Percentiles rank a stretch among this genome's conserved stretches.
phyloP scores from a whole-genome alignment of 352 stramenopile genomes.

The Pythium scleroteichum region DNA sequence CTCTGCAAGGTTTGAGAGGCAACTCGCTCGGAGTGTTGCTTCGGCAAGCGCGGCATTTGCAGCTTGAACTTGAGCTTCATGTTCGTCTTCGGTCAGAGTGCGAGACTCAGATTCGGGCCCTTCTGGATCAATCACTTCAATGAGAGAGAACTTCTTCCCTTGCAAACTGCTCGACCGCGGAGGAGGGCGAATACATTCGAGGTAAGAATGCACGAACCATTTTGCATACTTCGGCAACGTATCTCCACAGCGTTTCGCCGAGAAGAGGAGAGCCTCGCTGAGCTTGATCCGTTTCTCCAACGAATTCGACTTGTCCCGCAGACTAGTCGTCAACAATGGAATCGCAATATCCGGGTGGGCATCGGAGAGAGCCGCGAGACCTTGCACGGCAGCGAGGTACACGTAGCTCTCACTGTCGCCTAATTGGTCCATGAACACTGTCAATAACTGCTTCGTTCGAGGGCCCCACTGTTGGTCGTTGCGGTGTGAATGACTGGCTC shows the following conservation, averaged over 20 bases:
- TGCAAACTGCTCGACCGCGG: constrained; percentile 9
- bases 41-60: constrained; percentile 35
- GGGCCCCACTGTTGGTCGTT: constrained; percentile 45
- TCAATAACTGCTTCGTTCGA: constrained; percentile 49
- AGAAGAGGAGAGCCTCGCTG: constrained; percentile 80
- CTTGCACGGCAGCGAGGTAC: constrained; percentile 80
- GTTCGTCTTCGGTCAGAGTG: constrained; percentile 7
- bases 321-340: constrained; percentile 52
- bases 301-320: constrained; percentile 47
- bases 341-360: constrained; percentile 64
- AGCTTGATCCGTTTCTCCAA: constrained; percentile 82
- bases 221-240: constrained; percentile 70
- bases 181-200: constrained; percentile 70
- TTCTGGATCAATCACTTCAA: constrained; percentile 45
- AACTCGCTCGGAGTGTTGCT: constrained; percentile 78
- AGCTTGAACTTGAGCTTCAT: constrained; percentile 3
- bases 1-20: constrained; percentile 87
- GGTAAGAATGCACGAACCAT: constrained; percentile 76
- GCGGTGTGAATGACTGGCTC: constrained; percentile 47
- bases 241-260: constrained; percentile 74
- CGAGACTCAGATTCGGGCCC: neutral
- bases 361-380: constrained; percentile 61
- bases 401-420: constrained; percentile 83
- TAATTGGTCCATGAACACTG: constrained; percentile 65
- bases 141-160: constrained; percentile 48